These are phyloP conservation scores for Leucocoprinus leucothites DNA, from an alignment of 768 basidiomycete genomes.

Conservation along the genomic window DNA sequence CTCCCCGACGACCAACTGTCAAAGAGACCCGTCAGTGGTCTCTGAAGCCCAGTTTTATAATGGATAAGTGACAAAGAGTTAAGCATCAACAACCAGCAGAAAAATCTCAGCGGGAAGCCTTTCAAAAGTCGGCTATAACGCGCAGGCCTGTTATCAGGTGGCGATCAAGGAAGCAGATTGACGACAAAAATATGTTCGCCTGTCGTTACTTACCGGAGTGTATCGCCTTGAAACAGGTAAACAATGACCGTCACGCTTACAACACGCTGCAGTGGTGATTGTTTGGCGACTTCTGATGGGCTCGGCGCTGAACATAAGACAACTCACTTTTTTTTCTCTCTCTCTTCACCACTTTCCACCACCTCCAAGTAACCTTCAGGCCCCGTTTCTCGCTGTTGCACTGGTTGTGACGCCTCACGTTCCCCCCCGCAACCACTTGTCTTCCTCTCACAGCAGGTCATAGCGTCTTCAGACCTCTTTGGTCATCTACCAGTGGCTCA, in stretches of 20 bases:
- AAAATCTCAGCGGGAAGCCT: background rate
- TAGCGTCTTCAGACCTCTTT: background rate
- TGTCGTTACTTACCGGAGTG: background rate
- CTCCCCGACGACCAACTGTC: background rate
- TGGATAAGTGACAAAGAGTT: no score
- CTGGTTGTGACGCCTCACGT: no score
- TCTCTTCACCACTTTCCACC: background rate
- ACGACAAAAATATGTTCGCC: background rate
- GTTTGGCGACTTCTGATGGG: background rate
- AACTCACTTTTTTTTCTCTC: background rate
- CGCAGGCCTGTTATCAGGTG: background rate
- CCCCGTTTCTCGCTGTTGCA: no score
- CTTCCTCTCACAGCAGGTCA: no score
- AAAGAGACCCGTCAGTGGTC: background rate
- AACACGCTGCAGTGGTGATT: conserved; percentile 5
- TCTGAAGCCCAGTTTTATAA: no score
- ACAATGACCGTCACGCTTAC: conserved; percentile 5
- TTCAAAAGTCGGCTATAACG: background rate
- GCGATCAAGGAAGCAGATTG: background rate
- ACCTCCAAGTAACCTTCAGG: no score
- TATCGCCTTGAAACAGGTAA: background rate
- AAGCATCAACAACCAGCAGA: no score
- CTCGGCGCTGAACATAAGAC: background rate
- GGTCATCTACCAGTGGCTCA: background rate
- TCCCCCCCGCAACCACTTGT: no score